Base-by-base conservation (phyloP, 2,329 filamentous ascomycete species). In the Aspergillus glaucus region DNA sequence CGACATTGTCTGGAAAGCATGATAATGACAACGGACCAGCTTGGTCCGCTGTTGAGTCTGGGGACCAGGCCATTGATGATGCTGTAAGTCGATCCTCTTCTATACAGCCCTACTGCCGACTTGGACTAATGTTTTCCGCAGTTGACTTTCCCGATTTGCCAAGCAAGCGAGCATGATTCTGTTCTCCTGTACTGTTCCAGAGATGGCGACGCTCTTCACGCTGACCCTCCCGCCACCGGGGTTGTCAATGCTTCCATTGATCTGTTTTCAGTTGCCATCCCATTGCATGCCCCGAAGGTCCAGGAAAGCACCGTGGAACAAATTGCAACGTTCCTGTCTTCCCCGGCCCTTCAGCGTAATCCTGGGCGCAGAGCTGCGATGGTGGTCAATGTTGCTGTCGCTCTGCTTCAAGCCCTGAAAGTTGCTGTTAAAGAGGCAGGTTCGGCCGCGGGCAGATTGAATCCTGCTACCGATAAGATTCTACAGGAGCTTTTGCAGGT, bases 241-340 rank as follows among this genome's bases (percentile, higher is more conserved):
- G 91, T 95, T 22, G 88, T 97, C 52, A 95, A 98, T 63, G 84
- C 92, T 62, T 91, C 93, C 0, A 94, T 98, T 48, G 86, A 93
- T 53, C 75, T 97, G 0, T 98, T 98, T 65, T 89, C 91, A 2
- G 88, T 95, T 46, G 87, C 89, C 36, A 84, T 98, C 49, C 91
- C 93, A 2, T 75, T 96, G 8, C 94, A 95, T 42, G 86, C 88
- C 0, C 79, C 88, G 3, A 95, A 92, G 62, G 88, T 98, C 2
- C 93, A 98, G 62, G 93, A 98, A 67, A 96, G 92, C 62, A 88
- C 95, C 43, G 74, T 98, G 8, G 93, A 98, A 67, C 93, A 98
- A 64, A 85, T 97, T 43, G 86, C 88, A 14, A 93, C 88, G 0
- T 95, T 94, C 62, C 76, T 93, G n/a, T 86, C 88, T 0, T 87